These are phyloP conservation scores for Tolypocladium sp. DNA, from an alignment of 2,329 filamentous ascomycete genomes.

Conservation along the genomic window DNA sequence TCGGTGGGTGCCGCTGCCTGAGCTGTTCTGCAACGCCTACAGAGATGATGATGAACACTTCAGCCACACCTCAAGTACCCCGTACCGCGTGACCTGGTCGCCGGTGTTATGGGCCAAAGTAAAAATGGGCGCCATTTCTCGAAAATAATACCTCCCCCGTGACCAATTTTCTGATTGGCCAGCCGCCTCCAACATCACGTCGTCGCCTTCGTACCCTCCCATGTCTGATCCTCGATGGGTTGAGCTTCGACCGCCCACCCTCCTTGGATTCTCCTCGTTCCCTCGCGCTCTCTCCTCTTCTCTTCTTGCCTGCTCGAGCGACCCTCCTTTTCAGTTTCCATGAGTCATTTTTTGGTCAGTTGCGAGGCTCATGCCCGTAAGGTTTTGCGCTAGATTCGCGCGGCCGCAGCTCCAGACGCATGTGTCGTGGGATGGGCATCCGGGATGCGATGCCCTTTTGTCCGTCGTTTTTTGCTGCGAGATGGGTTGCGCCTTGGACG, in stretches of 20 bases:
- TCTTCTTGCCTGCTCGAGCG: constrained; percentile 12
- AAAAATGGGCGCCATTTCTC: constrained; percentile 23
- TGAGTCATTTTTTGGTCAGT: constrained; percentile 19
- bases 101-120: constrained; percentile 14
- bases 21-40: neutral
- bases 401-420: neutral
- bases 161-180: constrained; percentile 31
- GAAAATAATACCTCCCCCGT: constrained; percentile 23
- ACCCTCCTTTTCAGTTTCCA: constrained; percentile 19
- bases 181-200: constrained; percentile 19
- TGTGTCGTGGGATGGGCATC: neutral
- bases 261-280: constrained; percentile 6
- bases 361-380: constrained; percentile 6
- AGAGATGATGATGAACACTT: neutral
- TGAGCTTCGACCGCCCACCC: constrained; percentile 11
- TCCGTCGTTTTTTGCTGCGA: neutral
- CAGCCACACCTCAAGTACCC: neutral
- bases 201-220: constrained; percentile 18
- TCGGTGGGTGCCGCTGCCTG: neutral
- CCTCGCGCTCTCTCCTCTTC: constrained; percentile 5
- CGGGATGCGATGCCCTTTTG: neutral
- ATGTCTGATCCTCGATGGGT: constrained; percentile 20
- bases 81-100: neutral
- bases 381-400: constrained; percentile 11
- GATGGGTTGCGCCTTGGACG: constrained; percentile 8